Conservation (phyloP, 495 filamentous ascomycete genomes). For the Astrocystis sublimbata region DNA sequence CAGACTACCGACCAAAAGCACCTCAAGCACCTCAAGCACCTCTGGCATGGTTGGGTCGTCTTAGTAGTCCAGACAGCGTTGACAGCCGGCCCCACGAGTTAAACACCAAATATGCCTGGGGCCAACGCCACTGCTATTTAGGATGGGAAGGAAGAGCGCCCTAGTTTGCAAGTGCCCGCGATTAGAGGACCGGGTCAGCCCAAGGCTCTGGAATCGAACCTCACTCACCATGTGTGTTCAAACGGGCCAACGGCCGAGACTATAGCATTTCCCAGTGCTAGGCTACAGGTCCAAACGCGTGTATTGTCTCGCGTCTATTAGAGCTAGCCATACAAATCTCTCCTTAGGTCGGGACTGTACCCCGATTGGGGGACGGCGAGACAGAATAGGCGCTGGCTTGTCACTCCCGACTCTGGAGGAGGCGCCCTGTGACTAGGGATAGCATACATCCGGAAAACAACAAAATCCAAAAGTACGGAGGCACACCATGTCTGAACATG, state of each 20-base stretch:
- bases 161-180: slow-evolving; percentile 1
- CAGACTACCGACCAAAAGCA: not conserved
- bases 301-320: slow-evolving; percentile 1
- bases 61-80: slow-evolving; percentile 6
- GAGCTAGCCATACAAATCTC: slow-evolving; percentile 1
- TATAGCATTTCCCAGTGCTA: slow-evolving; percentile 14
- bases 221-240: not conserved
- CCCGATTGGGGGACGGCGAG: not conserved
- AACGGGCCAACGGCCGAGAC: slow-evolving; percentile 8
- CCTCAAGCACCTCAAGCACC: too few species aligned
- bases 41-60: too few species aligned
- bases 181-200: slow-evolving; percentile 2
- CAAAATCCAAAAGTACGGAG: slow-evolving; percentile 9
- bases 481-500: slow-evolving; percentile 8
- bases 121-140: slow-evolving; percentile 5
- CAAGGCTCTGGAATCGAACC: slow-evolving; percentile 1
- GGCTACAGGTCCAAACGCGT: not conserved
- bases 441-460: slow-evolving; percentile 8
- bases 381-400: not conserved
- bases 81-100: slow-evolving; percentile 4
- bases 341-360: not conserved
- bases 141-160: not conserved
- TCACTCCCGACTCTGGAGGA: not conserved
- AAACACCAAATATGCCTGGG: slow-evolving; percentile 8
- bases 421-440: not conserved